Evolutionary conservation across 106 monocot genomes (phyloP).

Genomic region (Gastrodia elata): DNA sequence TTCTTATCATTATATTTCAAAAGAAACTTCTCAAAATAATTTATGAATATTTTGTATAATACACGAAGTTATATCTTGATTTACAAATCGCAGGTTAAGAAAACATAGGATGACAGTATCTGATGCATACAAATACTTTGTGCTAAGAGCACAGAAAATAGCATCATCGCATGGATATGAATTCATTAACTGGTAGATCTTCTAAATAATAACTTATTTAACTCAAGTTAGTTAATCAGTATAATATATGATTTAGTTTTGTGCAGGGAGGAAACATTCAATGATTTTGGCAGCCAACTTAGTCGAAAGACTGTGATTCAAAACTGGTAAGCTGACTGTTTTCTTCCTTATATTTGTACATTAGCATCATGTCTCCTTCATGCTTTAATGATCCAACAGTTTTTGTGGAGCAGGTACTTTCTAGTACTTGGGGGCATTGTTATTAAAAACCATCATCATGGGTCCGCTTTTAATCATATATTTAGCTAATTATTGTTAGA

Average conservation of each 20-base stretch:
- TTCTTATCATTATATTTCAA: not conserved
- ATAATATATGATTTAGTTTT: conserved; percentile 8
- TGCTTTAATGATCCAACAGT: not conserved
- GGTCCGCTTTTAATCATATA: no score
- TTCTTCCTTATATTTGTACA: not conserved
- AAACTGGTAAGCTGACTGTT: conserved; percentile 95
- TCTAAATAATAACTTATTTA: not conserved
- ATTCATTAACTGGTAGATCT: conserved; percentile 61
- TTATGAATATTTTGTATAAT: not conserved
- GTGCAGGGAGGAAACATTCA: conserved; percentile 92
- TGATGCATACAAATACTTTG: conserved; percentile 72
- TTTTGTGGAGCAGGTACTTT: not conserved
- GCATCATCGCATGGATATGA: conserved; percentile 88
- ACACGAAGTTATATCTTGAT: not conserved
- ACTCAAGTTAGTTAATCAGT: not conserved
- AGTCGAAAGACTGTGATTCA: conserved; percentile 72
- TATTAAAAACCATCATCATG: not conserved
- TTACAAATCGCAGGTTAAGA: conserved; percentile 41
- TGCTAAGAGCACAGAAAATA: conserved; percentile 74
- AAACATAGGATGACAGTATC: conserved; percentile 54
- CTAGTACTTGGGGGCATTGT: not conserved
- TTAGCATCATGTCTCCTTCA: not conserved
- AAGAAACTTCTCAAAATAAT: not conserved
- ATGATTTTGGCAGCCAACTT: conserved; percentile 67
- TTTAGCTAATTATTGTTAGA: no score